Base-by-base conservation (phyloP, 1,284 basidiomycete species). In the Pseudozyma tsukubaensis region DNA sequence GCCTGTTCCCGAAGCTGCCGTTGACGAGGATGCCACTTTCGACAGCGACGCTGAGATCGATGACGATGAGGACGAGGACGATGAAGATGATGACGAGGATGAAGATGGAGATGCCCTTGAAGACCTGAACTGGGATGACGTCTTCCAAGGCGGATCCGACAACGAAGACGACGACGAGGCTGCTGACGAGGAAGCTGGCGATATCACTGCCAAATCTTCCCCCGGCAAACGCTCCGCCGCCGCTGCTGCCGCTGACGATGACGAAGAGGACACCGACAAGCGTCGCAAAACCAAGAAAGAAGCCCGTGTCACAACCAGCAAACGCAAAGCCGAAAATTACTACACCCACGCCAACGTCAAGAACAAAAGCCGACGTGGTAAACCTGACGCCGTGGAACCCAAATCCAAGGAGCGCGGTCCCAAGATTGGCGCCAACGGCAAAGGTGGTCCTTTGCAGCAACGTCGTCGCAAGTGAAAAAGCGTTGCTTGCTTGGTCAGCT, bases 251-350 rank as follows among this genome's bases (percentile, higher is more conserved):
- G 77, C 73, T 13, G 81, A 72, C 16, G 81, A 79, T 21, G 79
- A 80, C 13, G 79, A 80, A 29, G 48, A 59, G 43, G 53, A 59
- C 12, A 36, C 50, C 19, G 69, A 76, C 44, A 48, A 50, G n/a
- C 68, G 60, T 21, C 63, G 52, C 19, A 74, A 77, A 62, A 57
- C 59, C 47, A 76, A 72, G 57, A 83, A 84, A 57, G 78, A 64
- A 34, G 32, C 61, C 18, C 78, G 82, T 12, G 77, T 83, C 75
- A 83, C 66, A 24, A 84, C 83, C 24, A 72, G 59, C 62, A 84
- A 84, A 92, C 91, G 90, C 87, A 95, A 94, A 86, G 90, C 93
- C 16, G 89, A 89, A 64, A 98, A 98, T 87, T 99, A 94, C 88
- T 97, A 94, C 87, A 84, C 83, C 14, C 72, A 82, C 56, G 84